A percentile compares a stretch with the other conserved stretches of the same genome.
These are phyloP conservation scores for Sarcodon aspratus DNA, from an alignment of 768 basidiomycete genomes.

Conservation along the genomic window DNA sequence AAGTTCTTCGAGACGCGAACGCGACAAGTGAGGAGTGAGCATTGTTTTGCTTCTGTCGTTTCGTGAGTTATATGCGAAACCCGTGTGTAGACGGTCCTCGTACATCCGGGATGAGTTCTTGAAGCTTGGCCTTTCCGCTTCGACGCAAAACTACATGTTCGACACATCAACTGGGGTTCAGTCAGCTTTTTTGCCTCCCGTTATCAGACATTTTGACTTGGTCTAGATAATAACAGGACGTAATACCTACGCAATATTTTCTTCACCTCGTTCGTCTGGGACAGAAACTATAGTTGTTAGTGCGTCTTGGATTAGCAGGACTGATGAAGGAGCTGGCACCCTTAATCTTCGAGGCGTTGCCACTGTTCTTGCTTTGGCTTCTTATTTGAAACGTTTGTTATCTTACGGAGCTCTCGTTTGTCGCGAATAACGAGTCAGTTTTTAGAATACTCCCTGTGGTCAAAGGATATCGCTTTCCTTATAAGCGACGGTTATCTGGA, in stretches of 20 bases:
- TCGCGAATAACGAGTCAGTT: neutral
- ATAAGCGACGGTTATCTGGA: conserved; percentile 82
- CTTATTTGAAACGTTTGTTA: conserved; percentile 66
- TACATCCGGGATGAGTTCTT: conserved; percentile 54
- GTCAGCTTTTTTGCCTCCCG: conserved; percentile 6
- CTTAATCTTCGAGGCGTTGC: conserved; percentile 83
- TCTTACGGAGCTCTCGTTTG: neutral
- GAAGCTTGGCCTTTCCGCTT: conserved; percentile 62
- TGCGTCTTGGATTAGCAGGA: conserved; percentile 78
- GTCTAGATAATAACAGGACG: conserved; percentile 46
- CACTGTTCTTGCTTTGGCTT: conserved; percentile 74
- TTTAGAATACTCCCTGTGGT: conserved; percentile 82
- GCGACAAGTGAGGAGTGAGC: conserved; percentile 63
- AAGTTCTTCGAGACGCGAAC: conserved; percentile 49
- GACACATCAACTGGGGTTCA: conserved; percentile 39
- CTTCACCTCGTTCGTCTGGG: conserved; percentile 85
- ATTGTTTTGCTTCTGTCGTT: neutral
- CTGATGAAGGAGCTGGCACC: conserved; percentile 40
- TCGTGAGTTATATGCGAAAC: conserved; percentile 1
- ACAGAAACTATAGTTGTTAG: conserved; percentile 87
- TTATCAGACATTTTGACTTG: neutral
- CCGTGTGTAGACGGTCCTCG: conserved; percentile 43
- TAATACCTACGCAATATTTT: conserved; percentile 75
- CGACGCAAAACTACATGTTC: conserved; percentile 61
- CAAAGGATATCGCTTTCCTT: conserved; percentile 87